Evolutionary conservation across 2,329 filamentous ascomycete species (phyloP), one percentile per base, ranked within the genome.

Genomic region (Trichothecium roseum): DNA sequence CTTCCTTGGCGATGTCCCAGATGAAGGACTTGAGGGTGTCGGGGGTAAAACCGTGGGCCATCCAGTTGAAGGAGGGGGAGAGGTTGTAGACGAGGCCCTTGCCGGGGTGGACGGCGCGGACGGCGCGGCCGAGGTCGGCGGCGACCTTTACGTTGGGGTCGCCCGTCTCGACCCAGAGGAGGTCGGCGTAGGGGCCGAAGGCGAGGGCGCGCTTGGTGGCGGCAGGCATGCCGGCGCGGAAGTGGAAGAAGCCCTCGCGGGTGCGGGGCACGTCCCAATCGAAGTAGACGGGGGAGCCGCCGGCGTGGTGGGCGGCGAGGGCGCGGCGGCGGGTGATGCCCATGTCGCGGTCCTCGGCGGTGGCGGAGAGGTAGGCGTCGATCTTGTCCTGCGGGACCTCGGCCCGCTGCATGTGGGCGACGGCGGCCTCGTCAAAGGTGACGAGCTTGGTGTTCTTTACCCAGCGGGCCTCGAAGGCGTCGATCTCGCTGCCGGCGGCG

Each of bases 1-100:
- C 89, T 49, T 95, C 83, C 54, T 80, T 78, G 8, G 88, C 91
- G 45, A 98, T 77, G 56, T 96, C 89, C 89, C 89, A 96, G 49
- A 98, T 84, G 58, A 98, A 98, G 5, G 76, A 86, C 63, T 83
- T 86, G 37, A 98, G 71, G 5, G 81, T 81, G 41, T 77, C 78
- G 43, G 87, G 78, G 3, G 74, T 81, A 62, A 96, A 98, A 20
- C 89, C 91, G 55, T 96, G 88, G 9, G 78, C 78, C 77, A 93
- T 91, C 91, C 91, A 98, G 69, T 98, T 96, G 72, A 98, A 98
- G 8, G 85, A 94, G 1, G 91, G 91, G 4, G 81, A 88, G 2
- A 98, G 73, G 63, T 98, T 98, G 66, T 98, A 98, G 1, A 96
- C 89, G 17, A 98, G 73, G 26, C 84, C 83, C 72, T 96, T 96